Evolutionary conservation across 106 monocot species (phyloP), one percentile per base, ranked within the genome.

Genomic region (Dioscorea alata): DNA sequence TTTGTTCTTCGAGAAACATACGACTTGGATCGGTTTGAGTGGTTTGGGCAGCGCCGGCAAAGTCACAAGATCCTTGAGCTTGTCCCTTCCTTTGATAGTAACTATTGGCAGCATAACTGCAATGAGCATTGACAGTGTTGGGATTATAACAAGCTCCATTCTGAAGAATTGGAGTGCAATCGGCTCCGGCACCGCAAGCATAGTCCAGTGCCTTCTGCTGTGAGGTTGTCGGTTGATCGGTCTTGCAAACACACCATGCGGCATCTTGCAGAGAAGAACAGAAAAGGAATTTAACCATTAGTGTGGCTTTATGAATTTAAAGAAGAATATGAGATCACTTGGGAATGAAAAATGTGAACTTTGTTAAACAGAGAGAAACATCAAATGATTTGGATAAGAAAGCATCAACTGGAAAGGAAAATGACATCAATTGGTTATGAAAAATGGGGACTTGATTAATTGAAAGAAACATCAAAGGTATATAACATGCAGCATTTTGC

Each of bases 61-160:
- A 90, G 72, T 83, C 83, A 71, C 90, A 90, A 13, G 86, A 15
- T 13, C 48, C 70, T 10, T 50, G 34, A 10, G 48, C 51, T 70
- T 83, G 80, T 8, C 53, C 74, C 13, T 83, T 81, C 49, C 50
- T 81, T 75, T 90, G 90, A 83, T 68, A 90, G 60, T 82, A 90
- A 79, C 86, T 90, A 48, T 90, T 90, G 63, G 76, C 86, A 20
- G 90, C 90, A 72, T 86, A 90, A 14, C 86, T 86, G 75, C 90
- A 90, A 72, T 86, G 90, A 59, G 81, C 60, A 21, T 24, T 49
- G 31, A 83, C 86, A 23, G 81, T 83, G 78, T 86, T 81, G 13
- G 90, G 86, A 8, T 78, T 68, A 60, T 65, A 90, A 65, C 90
- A 90, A 52, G 76, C 65, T 24, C 90, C 86, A 61, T 61, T 83